Evolutionary conservation across 176 grass and related monocot species (phyloP).

Genomic region (Melocanna baccifera): DNA sequence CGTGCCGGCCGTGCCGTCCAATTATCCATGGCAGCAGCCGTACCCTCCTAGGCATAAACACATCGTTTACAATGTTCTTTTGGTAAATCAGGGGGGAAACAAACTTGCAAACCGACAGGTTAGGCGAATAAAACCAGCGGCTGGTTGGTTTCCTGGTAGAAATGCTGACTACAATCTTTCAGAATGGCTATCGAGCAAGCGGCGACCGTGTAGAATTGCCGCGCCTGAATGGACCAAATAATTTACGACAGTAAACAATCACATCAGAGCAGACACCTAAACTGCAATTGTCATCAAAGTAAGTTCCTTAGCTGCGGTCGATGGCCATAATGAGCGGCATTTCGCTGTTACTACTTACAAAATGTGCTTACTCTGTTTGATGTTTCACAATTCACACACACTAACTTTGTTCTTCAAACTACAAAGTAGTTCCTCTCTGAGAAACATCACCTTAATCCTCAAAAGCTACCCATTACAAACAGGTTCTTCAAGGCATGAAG

Average conservation of each 20-base stretch:
- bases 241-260: neutral
- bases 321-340: neutral
- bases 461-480: neutral
- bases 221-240: neutral
- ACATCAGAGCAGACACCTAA: neutral
- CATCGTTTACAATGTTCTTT: neutral
- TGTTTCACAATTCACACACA: conserved; percentile 4
- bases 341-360: neutral
- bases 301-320: neutral
- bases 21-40: neutral
- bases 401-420: conserved; percentile 4
- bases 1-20: neutral
- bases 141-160: neutral
- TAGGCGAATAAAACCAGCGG: neutral
- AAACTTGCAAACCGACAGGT: too few relatives aligned
- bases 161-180: neutral
- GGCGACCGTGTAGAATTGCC: neutral
- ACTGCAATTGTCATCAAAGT: neutral
- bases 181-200: neutral
- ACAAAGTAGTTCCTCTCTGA: neutral
- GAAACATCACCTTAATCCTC: conserved; percentile 1
- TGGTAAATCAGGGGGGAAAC: too few relatives aligned
- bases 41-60: neutral
- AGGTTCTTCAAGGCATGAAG: neutral
- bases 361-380: conserved; percentile 11